phyloP scores from a whole-genome alignment of 305 asterid species.

The Fraxinus greggii region DNA sequence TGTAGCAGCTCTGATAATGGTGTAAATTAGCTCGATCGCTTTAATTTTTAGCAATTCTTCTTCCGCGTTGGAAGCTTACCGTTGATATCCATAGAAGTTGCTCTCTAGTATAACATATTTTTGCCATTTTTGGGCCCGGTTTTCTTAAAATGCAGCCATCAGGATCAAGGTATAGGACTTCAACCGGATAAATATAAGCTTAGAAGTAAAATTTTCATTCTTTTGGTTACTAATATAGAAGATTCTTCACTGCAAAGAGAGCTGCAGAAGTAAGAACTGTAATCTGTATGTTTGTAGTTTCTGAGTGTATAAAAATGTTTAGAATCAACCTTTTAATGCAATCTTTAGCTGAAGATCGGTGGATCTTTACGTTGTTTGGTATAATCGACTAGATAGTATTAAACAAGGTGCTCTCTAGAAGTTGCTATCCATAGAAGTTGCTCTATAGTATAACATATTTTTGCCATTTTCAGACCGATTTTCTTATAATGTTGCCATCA shows the following conservation, averaged over 20 bases:
- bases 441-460: slow-evolving; percentile 1
- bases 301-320: not conserved
- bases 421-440: not conserved
- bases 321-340: not conserved
- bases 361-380: not conserved
- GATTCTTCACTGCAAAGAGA: slow-evolving; percentile 24
- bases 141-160: not conserved
- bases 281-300: slow-evolving; percentile 30
- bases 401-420: not conserved
- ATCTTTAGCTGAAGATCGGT: not conserved
- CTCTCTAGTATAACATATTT: slow-evolving; percentile 1
- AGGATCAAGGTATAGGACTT: not conserved
- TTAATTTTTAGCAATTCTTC: slow-evolving; percentile 23
- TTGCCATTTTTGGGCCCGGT: not conserved
- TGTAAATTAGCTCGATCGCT: slow-evolving; percentile 39
- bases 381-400: not conserved
- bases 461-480: not conserved
- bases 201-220: slow-evolving; percentile 7
- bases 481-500: not conserved
- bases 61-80: slow-evolving; percentile 21
- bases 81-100: slow-evolving; percentile 7
- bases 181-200: not conserved
- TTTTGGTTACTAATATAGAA: slow-evolving; percentile 24
- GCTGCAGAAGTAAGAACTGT: slow-evolving; percentile 32
- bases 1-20: slow-evolving; percentile 90